Conservation (phyloP, 169 alveolate species). For the Toxoplasma gondii region DNA sequence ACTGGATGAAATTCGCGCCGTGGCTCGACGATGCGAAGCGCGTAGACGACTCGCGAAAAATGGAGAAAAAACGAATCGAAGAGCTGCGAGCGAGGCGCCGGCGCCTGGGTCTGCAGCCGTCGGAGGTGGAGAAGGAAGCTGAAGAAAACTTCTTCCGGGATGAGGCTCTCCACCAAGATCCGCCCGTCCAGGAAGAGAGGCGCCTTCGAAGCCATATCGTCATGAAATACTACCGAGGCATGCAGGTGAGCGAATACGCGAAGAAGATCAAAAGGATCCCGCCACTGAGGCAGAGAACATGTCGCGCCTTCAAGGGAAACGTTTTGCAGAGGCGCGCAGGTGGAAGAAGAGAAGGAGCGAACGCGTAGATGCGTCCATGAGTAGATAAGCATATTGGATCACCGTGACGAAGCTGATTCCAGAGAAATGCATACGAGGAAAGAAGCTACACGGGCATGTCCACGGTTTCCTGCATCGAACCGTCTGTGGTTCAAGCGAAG, state of each 20-base stretch:
- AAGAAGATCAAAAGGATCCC: neutral
- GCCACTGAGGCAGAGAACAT: neutral
- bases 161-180: conserved; percentile 20
- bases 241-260: neutral
- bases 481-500: too few relatives aligned
- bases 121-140: neutral
- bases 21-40: neutral
- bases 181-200: conserved; percentile 6
- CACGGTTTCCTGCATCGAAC: too few relatives aligned
- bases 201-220: conserved; percentile 49
- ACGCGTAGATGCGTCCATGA: too few relatives aligned
- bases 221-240: conserved; percentile 45
- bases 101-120: neutral
- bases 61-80: conserved; percentile 5
- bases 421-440: too few relatives aligned
- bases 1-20: conserved; percentile 42
- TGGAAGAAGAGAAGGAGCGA: too few relatives aligned
- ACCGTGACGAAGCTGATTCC: too few relatives aligned
- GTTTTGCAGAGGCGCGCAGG: too few relatives aligned
- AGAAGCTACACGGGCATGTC: too few relatives aligned
- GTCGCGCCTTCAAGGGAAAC: too few relatives aligned
- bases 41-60: neutral
- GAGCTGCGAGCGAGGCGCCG: neutral
- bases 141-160: neutral
- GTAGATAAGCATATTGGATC: too few relatives aligned